Base-by-base conservation (phyloP, 192 early-diverging fungal genomes). In the Coemansia sp. region DNA sequence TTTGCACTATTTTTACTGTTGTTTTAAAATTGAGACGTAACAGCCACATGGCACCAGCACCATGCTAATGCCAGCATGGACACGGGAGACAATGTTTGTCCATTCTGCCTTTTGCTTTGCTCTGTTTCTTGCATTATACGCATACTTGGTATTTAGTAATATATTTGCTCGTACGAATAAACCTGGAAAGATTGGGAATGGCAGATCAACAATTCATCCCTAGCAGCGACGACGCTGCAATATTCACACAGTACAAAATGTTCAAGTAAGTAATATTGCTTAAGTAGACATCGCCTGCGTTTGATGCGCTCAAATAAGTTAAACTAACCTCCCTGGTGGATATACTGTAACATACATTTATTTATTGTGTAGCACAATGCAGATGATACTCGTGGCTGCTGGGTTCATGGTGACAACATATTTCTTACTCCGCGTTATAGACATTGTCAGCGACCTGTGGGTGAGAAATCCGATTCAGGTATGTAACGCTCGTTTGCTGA, bases 371-470 rank as follows among this genome's bases (percentile, higher is more conserved):
- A 81, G 73, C n/a, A 66, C 73, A n/a, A 68, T 81, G 71, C 78
- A 81, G 32, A 69, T 75, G 53, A 62, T 57, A 3, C 69, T 71
- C 56, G 73, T 63, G 3, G 41, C 74, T 13, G 46, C 65, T 13
- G 78, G 78, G 0, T 34, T 58, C 9, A 65, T 66, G 29, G 78
- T 65, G 4, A 72, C 69, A 0, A 40, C 59, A 11, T 81, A 75
- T 43, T 81, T 81, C 65, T 10, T 52, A 20, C 50, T 81, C 0
- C 69, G 78, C 0, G 32, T 75, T 25, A 72, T 75, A 29, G 78
- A 81, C 36, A 63, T 69, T 13, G 38, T 68, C 13, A 59, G 73
- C 53, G 78, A 81, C 59, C 59, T 81, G 17, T 81, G 78, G 73
- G 19, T 75, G 17, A 62, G 78, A n/a, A 42, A 69, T 36, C 73